Base-by-base conservation (phyloP, 2,329 filamentous ascomycete species). In the Fonsecaea multimorphosa region DNA sequence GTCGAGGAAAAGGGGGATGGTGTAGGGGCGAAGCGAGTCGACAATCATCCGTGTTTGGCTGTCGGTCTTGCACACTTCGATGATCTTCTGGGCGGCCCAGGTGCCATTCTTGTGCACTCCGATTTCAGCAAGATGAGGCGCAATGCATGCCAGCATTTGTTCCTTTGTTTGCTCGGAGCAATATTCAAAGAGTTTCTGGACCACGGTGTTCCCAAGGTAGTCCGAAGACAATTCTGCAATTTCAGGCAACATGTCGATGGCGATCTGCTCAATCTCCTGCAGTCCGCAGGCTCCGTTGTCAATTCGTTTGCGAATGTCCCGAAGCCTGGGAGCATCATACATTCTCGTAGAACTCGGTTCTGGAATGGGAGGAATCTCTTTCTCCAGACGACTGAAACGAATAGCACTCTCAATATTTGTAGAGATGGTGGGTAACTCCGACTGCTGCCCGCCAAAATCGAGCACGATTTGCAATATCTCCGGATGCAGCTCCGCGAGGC, bases 51-150 rank as follows among this genome's bases (percentile, higher is more conserved):
- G 81, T 89, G 95, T 94, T 79, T 98, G 93, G 46, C 83, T 82
- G 5, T 90, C 88, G 0, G 91, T 92, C 79, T 95, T 92, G 77
- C 93, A 94, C 6, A 97, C 92, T 74, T 98, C 94, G 72, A 99
- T 98, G 74, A 99, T 98, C 85, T 98, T 99, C 80, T 99, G 95
- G 0, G 95, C 95, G 61, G 95, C 95, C 95, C 95, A 99, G 0
- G 95, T 99, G 68, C 95, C 95, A 74, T 99, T 99, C 86, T 99
- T 99, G 85, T 99, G 95, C 7, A 97, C 89, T 73, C 95, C 95
- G 79, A 98, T 97, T 79, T 98, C 93, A 29, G 94, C 93, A 76
- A 98, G 86, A 76, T 97, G 93, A 64, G 94, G 93, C 2, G 91
- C 88, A 73, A 99, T 96, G 75, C 93, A 88, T 14, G 83, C 80